Conservation (phyloP, 768 basidiomycete species). For the Trametopsis cervina region DNA sequence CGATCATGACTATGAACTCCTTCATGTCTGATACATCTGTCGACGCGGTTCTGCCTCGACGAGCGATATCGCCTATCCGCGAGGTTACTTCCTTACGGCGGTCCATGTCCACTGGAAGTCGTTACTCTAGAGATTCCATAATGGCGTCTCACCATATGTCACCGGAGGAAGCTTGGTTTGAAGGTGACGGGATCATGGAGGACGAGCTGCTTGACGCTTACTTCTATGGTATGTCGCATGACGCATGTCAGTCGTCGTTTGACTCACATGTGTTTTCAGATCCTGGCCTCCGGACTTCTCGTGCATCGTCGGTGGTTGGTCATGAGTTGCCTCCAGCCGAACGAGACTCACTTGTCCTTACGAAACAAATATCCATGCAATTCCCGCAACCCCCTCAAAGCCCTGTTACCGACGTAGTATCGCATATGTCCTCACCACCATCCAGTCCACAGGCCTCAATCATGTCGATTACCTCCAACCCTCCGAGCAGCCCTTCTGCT, state of each 20-base stretch:
- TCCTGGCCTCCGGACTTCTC: constrained; percentile 13
- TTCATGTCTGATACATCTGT: constrained; percentile 23
- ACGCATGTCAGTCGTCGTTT: background rate
- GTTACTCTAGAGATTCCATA: constrained; percentile 12
- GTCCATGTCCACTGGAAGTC: constrained; percentile 17
- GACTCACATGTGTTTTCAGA: constrained; percentile 9
- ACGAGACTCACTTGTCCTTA: constrained; percentile 15
- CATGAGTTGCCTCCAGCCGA: constrained; percentile 8
- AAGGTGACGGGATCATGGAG: constrained; percentile 16
- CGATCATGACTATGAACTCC: constrained; percentile 25
- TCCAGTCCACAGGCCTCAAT: constrained; percentile 10
- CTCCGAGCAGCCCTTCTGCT: constrained; percentile 15
- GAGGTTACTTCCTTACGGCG: constrained; percentile 15
- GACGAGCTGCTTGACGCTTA: constrained; percentile 35
- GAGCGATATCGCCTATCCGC: background rate
- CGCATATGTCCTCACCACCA: constrained; percentile 12
- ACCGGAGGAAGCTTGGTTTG: constrained; percentile 23
- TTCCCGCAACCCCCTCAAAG: constrained; percentile 25
- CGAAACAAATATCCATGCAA: constrained; percentile 16
- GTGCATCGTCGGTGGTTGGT: constrained; percentile 1
- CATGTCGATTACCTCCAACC: constrained; percentile 27
- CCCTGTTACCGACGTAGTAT: constrained; percentile 22
- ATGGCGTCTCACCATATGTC: constrained; percentile 12
- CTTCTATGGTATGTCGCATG: constrained; percentile 28
- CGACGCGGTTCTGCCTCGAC: constrained; percentile 22